Evolutionary conservation across 108 stramenopile species (phyloP).

Genomic region (Chaetoceros muelleri): DNA sequence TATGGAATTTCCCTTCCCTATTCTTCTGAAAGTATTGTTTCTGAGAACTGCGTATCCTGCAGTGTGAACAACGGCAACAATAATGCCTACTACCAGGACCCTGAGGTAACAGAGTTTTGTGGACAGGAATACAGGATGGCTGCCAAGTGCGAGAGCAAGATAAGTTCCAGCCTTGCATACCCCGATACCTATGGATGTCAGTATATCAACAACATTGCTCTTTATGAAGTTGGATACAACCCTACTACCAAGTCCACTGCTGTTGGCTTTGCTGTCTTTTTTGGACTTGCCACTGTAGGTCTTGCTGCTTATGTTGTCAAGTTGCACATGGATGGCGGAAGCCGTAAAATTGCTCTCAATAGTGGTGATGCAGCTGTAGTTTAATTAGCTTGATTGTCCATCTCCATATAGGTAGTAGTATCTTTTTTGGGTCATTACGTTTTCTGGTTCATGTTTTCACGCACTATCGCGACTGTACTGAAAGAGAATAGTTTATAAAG

Average conservation of each 20-base stretch:
- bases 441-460: too few relatives aligned
- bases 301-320: neutral
- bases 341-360: neutral
- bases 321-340: neutral
- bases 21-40: constrained; percentile 34
- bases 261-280: neutral
- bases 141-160: constrained; percentile 62
- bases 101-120: constrained; percentile 50
- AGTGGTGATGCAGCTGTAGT: neutral
- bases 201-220: constrained; percentile 36
- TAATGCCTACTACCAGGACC: constrained; percentile 25
- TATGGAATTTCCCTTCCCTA: constrained; percentile 57
- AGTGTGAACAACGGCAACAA: constrained; percentile 26
- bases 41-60: constrained; percentile 54
- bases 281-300: neutral
- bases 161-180: constrained; percentile 25
- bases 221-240: neutral
- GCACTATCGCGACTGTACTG: too few relatives aligned
- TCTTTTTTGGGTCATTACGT: too few relatives aligned
- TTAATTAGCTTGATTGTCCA: neutral
- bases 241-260: neutral
- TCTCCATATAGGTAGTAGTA: too few relatives aligned
- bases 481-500: too few relatives aligned
- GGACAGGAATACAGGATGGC: constrained; percentile 37
- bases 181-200: constrained; percentile 49